Conservation (phyloP, 2,329 filamentous ascomycete genomes). For the Colletotrichum kahawae region DNA sequence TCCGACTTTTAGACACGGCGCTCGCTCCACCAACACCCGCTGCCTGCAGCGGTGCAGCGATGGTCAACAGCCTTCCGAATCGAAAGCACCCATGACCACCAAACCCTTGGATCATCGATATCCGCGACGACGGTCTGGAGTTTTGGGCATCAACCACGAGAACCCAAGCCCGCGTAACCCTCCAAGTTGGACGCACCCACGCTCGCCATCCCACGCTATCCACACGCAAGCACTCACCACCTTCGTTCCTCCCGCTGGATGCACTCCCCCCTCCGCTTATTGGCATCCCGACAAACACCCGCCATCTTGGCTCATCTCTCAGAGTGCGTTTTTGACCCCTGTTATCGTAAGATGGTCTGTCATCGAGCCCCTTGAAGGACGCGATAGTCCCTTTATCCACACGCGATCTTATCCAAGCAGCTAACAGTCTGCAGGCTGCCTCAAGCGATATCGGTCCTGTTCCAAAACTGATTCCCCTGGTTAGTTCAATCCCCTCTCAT, state of each 20-base stretch:
- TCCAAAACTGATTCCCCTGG: not conserved
- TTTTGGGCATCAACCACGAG: not conserved
- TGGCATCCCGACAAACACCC: not conserved
- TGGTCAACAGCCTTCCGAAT: not conserved
- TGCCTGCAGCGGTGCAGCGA: not conserved
- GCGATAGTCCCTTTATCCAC: not conserved
- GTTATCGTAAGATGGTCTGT: constrained; percentile 15
- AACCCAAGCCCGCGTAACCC: not conserved
- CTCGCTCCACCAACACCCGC: not conserved
- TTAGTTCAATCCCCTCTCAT: not conserved
- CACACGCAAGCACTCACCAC: not conserved
- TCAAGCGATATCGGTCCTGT: not conserved
- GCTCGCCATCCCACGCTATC: not conserved
- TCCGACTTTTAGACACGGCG: not conserved
- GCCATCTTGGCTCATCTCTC: constrained; percentile 3
- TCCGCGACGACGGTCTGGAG: not conserved
- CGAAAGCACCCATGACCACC: not conserved
- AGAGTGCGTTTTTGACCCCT: not conserved
- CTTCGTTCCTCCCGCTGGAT: not conserved
- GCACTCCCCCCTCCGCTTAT: not conserved
- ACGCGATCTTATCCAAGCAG: not conserved
- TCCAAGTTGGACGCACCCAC: not conserved
- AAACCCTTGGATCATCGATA: not conserved
- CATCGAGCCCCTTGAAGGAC: not conserved
- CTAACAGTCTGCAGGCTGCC: not conserved